phyloP scores from a whole-genome alignment of 2,329 filamentous ascomycete species.

The Neophaeococcomyces aloes region DNA sequence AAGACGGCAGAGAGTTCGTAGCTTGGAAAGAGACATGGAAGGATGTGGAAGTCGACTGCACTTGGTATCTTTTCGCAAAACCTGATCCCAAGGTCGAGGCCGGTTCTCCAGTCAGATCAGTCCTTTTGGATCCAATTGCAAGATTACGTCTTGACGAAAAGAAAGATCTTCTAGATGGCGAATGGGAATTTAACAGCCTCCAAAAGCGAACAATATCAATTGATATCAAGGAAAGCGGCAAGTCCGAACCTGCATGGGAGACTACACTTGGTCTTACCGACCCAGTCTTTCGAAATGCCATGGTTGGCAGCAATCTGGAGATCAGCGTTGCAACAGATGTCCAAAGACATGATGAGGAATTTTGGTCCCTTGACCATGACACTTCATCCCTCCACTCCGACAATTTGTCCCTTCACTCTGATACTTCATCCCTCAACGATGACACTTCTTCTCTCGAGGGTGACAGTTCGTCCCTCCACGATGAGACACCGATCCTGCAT shows the following conservation, averaged over 20 bases:
- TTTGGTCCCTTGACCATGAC: too few species aligned
- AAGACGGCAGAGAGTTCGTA: constrained; percentile 25
- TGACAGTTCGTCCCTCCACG: too few species aligned
- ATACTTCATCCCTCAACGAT: too few species aligned
- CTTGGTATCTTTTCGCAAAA: constrained; percentile 42
- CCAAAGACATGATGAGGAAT: too few species aligned
- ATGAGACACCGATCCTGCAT: too few species aligned
- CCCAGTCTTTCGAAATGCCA: constrained; percentile 27
- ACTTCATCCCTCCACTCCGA: too few species aligned
- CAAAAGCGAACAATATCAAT: constrained; percentile 22
- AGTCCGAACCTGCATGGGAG: constrained; percentile 30
- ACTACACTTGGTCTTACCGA: constrained; percentile 31
- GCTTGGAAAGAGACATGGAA: constrained; percentile 30
- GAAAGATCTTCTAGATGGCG: background rate
- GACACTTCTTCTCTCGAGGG: too few species aligned
- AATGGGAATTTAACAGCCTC: constrained; percentile 38
- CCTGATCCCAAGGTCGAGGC: constrained; percentile 29
- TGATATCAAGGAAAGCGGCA: constrained; percentile 28
- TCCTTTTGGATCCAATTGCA: constrained; percentile 39
- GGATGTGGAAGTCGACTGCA: constrained; percentile 10
- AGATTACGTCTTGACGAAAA: constrained; percentile 31
- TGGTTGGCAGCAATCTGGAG: background rate
- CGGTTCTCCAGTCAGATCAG: constrained; percentile 32
- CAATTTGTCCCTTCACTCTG: too few species aligned
- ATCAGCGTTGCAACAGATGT: too few species aligned